Evolutionary conservation across 345 rosid species (phyloP).

Genomic region (Populus euphratica): DNA sequence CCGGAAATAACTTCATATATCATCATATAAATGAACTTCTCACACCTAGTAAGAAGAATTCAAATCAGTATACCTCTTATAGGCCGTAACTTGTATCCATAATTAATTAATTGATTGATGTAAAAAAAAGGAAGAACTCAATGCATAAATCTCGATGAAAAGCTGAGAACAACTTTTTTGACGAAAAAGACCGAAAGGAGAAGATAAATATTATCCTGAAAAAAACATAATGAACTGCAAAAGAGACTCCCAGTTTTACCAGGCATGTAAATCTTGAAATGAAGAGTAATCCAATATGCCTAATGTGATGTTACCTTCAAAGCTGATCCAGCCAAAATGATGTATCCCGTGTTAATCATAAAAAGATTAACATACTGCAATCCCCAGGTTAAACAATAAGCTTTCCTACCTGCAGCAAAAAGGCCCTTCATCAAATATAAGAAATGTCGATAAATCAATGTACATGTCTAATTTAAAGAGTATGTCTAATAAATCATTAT

Average conservation of each 20-base stretch:
- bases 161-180: background rate
- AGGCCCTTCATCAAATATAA: background rate
- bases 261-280: background rate
- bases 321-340: slow-evolving; percentile 58
- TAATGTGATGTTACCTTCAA: slow-evolving; percentile 52
- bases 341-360: slow-evolving; percentile 53
- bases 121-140: background rate
- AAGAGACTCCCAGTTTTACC: background rate
- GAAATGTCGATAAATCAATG: background rate
- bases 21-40: background rate
- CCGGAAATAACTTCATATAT: background rate
- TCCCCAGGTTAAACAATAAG: slow-evolving; percentile 35
- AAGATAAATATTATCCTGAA: background rate
- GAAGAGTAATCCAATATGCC: background rate
- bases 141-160: no score
- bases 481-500: background rate
- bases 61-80: background rate
- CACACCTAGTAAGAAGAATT: no score
- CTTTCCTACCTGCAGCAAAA: slow-evolving; percentile 16
- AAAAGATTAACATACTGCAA: slow-evolving; percentile 53
- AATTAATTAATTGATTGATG: background rate
- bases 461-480: background rate
- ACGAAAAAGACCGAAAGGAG: background rate
- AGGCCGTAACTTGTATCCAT: background rate
- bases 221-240: background rate